A percentile compares a stretch with the other conserved stretches of the same genome.
phyloP scores from a whole-genome alignment of 1,284 basidiomycete genomes.

The Trametes versicolor region DNA sequence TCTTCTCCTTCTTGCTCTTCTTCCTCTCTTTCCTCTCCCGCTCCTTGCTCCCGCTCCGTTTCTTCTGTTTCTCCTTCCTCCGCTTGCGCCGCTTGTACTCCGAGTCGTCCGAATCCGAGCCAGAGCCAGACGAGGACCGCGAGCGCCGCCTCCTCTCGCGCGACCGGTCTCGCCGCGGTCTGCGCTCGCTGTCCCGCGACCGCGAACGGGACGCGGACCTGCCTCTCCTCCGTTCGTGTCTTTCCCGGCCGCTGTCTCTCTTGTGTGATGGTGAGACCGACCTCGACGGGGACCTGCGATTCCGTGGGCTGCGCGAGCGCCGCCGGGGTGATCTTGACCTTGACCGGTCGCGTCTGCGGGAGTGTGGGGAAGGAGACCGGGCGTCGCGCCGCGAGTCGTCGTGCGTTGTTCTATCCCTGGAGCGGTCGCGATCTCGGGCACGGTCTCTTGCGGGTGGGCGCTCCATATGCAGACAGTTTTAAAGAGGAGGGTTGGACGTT shows the following conservation, averaged over 20 bases:
- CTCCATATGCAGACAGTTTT: not conserved
- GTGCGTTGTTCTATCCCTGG: constrained; percentile 12
- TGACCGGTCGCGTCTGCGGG: constrained; percentile 23
- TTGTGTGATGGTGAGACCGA: constrained; percentile 7
- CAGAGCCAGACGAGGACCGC: constrained; percentile 45
- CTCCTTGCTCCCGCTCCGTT: constrained; percentile 55
- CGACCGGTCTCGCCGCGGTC: constrained; percentile 32
- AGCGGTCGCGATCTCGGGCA: not conserved
- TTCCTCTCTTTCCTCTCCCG: constrained; percentile 68
- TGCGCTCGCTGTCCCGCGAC: constrained; percentile 34
- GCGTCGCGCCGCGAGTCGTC: constrained; percentile 24
- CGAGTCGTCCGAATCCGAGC: constrained; percentile 49
- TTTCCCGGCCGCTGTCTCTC: constrained; percentile 14
- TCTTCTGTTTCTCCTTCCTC: constrained; percentile 54
- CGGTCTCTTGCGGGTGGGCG: not conserved
- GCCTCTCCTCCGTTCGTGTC: constrained; percentile 25
- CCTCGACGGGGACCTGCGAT: constrained; percentile 7
- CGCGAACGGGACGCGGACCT: constrained; percentile 42
- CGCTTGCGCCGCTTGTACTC: constrained; percentile 54
- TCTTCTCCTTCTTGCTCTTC: constrained; percentile 76
- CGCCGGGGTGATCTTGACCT: constrained; percentile 28
- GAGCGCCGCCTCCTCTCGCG: constrained; percentile 42
- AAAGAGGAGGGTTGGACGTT: not conserved
- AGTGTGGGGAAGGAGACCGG: constrained; percentile 24
- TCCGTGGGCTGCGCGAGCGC: constrained; percentile 19